Base-by-base conservation (phyloP, 2,329 filamentous ascomycete genomes). In the Proliferodiscus dingleyae region DNA sequence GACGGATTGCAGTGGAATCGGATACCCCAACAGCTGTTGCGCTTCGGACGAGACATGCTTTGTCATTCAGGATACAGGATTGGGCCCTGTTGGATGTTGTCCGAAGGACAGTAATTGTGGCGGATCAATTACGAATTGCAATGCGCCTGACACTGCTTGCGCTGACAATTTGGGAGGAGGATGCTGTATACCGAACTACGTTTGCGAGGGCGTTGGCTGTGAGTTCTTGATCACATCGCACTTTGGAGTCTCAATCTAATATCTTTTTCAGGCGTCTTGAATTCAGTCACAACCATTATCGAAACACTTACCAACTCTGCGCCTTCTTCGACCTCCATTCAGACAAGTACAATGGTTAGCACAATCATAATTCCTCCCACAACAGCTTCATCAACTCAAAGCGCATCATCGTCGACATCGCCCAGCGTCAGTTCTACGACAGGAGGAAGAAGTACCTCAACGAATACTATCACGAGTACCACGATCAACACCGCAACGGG, bases 1-100 rank as follows among this genome's bases (percentile, higher is more conserved):
- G 44, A 71, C 68, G 29, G 75, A 73, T 60, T 93, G 87, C 64
- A 71, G 72, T 13, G 67, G 67, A 15, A 83, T 89, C 55, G 78
- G 76, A 6, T 75, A 77, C 37, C 77, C 84, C 1, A 77, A 88
- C 64, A 85, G 83, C 64, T 93, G 87, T 69, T 93, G 87, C 63
- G 69, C 73, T 18, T 70, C 71, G n/a, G 75, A 72, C 13, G 80
- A 84, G 54, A 77, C 73, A 6, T 93, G 87, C 61, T 80, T 85
- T 37, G 65, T 68, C 19, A 79, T 89, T 4, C 63, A 72, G 24
- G 78, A 86, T 62, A 75, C 76, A 5, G 76, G 75, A 0, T 69
- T 83, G 22, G 84, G 84, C 6, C 76, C 78, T 36, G 80, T 91
- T 2, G 87, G 86, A 3, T 93, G 87, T 65, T 93, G 87, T 66